Evolutionary conservation across 106 monocot species (phyloP).

Genomic region (Gastrodia elata): DNA sequence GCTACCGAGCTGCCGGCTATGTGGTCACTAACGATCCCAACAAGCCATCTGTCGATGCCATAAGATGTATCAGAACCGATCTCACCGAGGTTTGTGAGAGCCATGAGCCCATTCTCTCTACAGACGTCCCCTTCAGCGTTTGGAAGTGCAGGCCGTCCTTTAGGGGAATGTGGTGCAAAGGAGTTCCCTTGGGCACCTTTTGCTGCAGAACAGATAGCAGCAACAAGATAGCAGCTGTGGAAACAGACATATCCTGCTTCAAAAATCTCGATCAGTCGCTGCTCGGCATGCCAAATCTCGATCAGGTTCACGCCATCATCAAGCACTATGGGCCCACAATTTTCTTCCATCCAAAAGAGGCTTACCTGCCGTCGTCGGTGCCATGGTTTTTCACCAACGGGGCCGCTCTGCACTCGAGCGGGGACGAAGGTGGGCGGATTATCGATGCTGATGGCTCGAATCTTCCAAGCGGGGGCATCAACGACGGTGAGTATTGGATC

Average conservation of each 20-base stretch:
- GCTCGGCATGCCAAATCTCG: conserved; percentile 80
- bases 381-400: conserved; percentile 94
- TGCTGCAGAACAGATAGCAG: conserved; percentile 30
- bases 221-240: conserved; percentile 24
- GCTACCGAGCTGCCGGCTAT: conserved; percentile 67
- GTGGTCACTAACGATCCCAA: conserved; percentile 54
- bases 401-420: conserved; percentile 52
- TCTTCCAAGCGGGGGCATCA: conserved; percentile 72
- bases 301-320: conserved; percentile 73
- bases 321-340: conserved; percentile 86
- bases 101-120: conserved; percentile 30
- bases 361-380: conserved; percentile 84
- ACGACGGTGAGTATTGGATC: conserved; percentile 96
- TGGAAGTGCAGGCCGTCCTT: conserved; percentile 56
- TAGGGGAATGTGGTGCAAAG: conserved; percentile 69
- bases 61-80: conserved; percentile 79
- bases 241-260: conserved; percentile 47
- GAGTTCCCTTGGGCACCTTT: conserved; percentile 72
- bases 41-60: conserved; percentile 67
- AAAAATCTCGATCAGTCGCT: conserved; percentile 56
- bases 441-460: conserved; percentile 64
- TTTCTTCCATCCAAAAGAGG: conserved; percentile 87
- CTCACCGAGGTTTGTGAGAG: conserved; percentile 65
- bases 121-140: conserved; percentile 28
- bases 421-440: conserved; percentile 25